Evolutionary conservation across 192 early-diverging fungal species (phyloP).

Genomic region (Dispira parvispora): DNA sequence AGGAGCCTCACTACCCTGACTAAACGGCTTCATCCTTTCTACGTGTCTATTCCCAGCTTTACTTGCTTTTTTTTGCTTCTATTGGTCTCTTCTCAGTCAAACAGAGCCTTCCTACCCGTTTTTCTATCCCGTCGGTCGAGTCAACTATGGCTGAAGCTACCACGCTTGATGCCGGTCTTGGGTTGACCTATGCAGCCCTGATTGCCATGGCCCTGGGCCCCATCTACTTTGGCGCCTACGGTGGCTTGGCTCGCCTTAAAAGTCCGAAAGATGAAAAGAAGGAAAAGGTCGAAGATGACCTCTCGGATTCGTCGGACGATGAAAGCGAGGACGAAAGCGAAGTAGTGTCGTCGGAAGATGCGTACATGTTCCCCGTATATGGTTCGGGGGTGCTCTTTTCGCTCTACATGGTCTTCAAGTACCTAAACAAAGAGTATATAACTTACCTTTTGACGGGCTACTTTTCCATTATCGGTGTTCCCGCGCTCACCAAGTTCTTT

Average conservation of each 20-base stretch:
- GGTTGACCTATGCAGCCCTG: slow-evolving; percentile 72
- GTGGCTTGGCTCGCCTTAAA: slow-evolving; percentile 45
- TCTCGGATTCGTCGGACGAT: slow-evolving; percentile 48
- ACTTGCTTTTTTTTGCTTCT: too few relatives aligned
- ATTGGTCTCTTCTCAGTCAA: too few relatives aligned
- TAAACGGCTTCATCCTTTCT: too few relatives aligned
- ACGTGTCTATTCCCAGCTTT: too few relatives aligned
- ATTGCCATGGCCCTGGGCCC: slow-evolving; percentile 72
- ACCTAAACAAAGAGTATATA: slow-evolving; percentile 67
- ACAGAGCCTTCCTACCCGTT: too few relatives aligned
- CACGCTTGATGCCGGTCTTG: slow-evolving; percentile 23
- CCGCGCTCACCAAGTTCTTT: slow-evolving; percentile 51
- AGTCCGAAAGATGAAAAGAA: not conserved
- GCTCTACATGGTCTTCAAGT: slow-evolving; percentile 78
- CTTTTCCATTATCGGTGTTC: slow-evolving; percentile 70
- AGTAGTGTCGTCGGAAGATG: slow-evolving; percentile 70
- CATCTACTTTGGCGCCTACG: slow-evolving; percentile 72
- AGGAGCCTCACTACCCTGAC: too few relatives aligned
- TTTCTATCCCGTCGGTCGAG: too few relatives aligned
- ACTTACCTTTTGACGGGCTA: slow-evolving; percentile 70
- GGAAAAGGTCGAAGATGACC: slow-evolving; percentile 14
- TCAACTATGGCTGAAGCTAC: not conserved
- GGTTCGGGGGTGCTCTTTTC: slow-evolving; percentile 67
- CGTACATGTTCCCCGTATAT: slow-evolving; percentile 83
- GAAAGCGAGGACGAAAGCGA: slow-evolving; percentile 47